These are phyloP conservation scores for Tetratostichococcus sp. DNA, from an alignment of 139 green algal genomes.

Conservation along the genomic window DNA sequence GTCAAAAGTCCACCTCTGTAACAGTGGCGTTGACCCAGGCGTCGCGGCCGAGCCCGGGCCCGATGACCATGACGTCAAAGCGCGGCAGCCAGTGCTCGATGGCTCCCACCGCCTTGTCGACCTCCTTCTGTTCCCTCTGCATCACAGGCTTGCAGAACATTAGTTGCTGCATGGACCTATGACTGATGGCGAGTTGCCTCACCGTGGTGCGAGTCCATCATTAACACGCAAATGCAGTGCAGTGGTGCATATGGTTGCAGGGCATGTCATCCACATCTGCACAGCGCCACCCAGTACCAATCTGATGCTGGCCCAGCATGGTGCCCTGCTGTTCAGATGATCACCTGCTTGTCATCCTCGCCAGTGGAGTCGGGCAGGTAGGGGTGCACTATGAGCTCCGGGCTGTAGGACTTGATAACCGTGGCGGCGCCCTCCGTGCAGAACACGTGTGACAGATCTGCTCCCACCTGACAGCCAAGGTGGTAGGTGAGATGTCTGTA, in stretches of 20 bases:
- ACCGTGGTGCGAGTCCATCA: too few species aligned
- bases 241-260: too few species aligned
- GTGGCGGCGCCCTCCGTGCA: slow-evolving; percentile 70
- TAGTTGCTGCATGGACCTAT: too few species aligned
- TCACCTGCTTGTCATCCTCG: background rate
- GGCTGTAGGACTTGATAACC: slow-evolving; percentile 92
- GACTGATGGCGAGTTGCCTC: background rate
- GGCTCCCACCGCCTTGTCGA: slow-evolving; percentile 16
- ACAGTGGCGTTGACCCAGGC: slow-evolving; percentile 27
- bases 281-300: too few species aligned
- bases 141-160: too few species aligned
- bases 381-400: slow-evolving; percentile 94
- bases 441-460: slow-evolving; percentile 92
- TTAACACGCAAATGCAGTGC: too few species aligned
- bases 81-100: slow-evolving; percentile 56
- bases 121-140: slow-evolving; percentile 1
- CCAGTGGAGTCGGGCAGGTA: slow-evolving; percentile 57
- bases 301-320: too few species aligned
- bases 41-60: slow-evolving; percentile 73
- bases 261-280: too few species aligned
- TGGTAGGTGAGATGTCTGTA: too few species aligned
- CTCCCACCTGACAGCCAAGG: slow-evolving; percentile 65
- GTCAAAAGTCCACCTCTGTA: slow-evolving; percentile 24
- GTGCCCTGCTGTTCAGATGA: too few species aligned
- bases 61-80: slow-evolving; percentile 68